phyloP scores from a whole-genome alignment of 208 protist genomes.

The Herpetomonas muscarum region DNA sequence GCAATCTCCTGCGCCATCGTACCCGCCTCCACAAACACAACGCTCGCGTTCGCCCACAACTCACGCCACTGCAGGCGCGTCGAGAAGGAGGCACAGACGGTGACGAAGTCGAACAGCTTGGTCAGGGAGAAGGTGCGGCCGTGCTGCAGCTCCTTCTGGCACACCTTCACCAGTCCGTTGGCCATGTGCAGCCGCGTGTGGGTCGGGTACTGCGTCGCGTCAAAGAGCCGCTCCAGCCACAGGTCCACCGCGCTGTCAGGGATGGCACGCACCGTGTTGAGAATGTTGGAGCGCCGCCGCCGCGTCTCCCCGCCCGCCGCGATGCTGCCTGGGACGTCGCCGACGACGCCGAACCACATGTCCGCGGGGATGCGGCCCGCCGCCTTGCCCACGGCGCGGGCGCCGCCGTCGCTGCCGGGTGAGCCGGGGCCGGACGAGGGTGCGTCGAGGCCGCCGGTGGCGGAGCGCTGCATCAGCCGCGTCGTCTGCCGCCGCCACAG shows the following conservation, averaged over 20 bases:
- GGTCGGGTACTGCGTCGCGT: constrained; percentile 64
- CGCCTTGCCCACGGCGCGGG: neutral
- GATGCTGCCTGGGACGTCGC: constrained; percentile 43
- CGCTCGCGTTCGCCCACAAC: constrained; percentile 67
- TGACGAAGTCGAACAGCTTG: constrained; percentile 84
- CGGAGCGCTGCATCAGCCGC: constrained; percentile 6
- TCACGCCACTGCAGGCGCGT: constrained; percentile 82
- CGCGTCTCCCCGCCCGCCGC: constrained; percentile 28
- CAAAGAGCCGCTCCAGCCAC: constrained; percentile 82
- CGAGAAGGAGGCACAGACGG: constrained; percentile 62
- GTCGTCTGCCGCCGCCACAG: constrained; percentile 50
- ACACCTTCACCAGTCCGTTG: constrained; percentile 63
- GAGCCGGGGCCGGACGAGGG: neutral
- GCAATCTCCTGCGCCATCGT: constrained; percentile 43
- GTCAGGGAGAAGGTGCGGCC: constrained; percentile 77
- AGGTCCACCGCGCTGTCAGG: constrained; percentile 48
- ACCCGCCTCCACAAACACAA: constrained; percentile 67
- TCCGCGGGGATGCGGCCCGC: constrained; percentile 23
- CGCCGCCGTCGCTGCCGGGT: constrained; percentile 1
- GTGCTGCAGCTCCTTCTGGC: constrained; percentile 61
- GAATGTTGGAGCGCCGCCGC: constrained; percentile 37
- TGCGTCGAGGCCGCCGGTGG: neutral
- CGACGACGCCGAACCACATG: constrained; percentile 71
- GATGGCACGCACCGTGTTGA: constrained; percentile 35
- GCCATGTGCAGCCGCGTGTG: constrained; percentile 71